phyloP scores from a whole-genome alignment of 2,329 filamentous ascomycete species.

The Penicillium sp. region DNA sequence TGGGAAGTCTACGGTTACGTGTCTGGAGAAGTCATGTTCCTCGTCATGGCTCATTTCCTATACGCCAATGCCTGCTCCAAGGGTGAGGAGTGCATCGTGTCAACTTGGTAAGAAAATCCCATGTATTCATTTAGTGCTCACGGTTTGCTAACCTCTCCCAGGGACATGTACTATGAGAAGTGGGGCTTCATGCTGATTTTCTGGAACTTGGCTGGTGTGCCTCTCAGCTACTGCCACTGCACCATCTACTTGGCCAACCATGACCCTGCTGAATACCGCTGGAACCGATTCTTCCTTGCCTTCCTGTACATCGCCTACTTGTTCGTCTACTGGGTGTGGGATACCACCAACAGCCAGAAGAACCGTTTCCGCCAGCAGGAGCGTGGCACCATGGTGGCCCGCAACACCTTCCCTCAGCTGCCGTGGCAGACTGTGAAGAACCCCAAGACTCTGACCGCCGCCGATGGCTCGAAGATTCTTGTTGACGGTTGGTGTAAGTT shows the following conservation, averaged over 20 bases:
- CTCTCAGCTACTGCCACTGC: constrained; percentile 90
- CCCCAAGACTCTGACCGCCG: constrained; percentile 73
- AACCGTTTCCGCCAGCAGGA: constrained; percentile 85
- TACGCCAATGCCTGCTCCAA: constrained; percentile 93
- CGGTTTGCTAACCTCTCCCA: constrained; percentile 29
- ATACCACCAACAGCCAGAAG: constrained; percentile 90
- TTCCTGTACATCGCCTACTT: constrained; percentile 71
- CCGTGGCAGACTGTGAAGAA: constrained; percentile 83
- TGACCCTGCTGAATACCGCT: constrained; percentile 72
- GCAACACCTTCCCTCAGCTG: constrained; percentile 85
- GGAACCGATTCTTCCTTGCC: constrained; percentile 68
- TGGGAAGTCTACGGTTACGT: constrained; percentile 85
- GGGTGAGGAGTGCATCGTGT: constrained; percentile 86
- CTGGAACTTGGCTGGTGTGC: constrained; percentile 93
- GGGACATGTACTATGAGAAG: constrained; percentile 97
- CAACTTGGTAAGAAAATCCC: constrained; percentile 65
- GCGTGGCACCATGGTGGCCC: constrained; percentile 66
- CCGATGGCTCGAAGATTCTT: constrained; percentile 73
- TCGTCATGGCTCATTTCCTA: constrained; percentile 86
- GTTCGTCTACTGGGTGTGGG: constrained; percentile 88
- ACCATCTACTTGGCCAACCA: constrained; percentile 87
- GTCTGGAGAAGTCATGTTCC: constrained; percentile 78
- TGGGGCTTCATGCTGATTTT: constrained; percentile 98
- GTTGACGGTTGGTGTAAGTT: constrained; percentile 79
- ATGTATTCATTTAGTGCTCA: background rate